Percentiles rank a stretch among this genome's conserved stretches.
Conservation (phyloP, 495 filamentous ascomycete genomes). For the Schizothecium vesticola region DNA sequence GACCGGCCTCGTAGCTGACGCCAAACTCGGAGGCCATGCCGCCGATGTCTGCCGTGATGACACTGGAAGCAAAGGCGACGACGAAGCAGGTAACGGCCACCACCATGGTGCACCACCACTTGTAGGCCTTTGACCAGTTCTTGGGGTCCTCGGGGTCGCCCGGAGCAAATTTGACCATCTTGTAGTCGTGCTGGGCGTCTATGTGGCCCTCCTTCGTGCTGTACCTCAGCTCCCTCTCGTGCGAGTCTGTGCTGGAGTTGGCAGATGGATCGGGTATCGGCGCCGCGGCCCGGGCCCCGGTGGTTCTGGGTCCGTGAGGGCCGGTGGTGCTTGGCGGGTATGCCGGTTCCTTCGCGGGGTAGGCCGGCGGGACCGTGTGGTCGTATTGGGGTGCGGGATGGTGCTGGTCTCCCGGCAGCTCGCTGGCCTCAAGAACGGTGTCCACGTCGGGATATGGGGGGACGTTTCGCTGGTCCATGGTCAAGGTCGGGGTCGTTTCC, state of each 20-base stretch:
- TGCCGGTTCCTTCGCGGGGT: background rate
- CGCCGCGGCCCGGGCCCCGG: background rate
- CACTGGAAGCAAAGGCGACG: conserved; percentile 57
- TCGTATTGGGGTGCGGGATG: background rate
- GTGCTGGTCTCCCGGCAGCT: background rate
- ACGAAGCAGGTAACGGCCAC: conserved; percentile 61
- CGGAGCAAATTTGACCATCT: conserved; percentile 66
- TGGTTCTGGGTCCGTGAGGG: background rate
- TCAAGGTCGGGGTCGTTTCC: background rate
- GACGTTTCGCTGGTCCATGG: conserved; percentile 2
- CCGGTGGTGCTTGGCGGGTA: background rate
- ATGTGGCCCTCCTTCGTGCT: conserved; percentile 14
- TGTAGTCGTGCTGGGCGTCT: conserved; percentile 40
- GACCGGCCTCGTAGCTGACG: conserved; percentile 59
- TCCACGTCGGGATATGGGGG: conserved; percentile 5
- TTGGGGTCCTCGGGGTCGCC: conserved; percentile 63
- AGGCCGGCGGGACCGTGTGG: background rate
- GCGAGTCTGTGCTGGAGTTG: background rate
- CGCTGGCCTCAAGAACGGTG: background rate
- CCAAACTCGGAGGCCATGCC: conserved; percentile 56
- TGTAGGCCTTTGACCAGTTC: conserved; percentile 59
- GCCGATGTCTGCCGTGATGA: conserved; percentile 63
- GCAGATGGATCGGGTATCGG: background rate
- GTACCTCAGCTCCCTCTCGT: conserved; percentile 10
- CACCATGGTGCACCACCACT: conserved; percentile 66